These are phyloP conservation scores for Pseudotulostoma volvatum DNA, from an alignment of 495 filamentous ascomycete genomes.

Conservation along the genomic window DNA sequence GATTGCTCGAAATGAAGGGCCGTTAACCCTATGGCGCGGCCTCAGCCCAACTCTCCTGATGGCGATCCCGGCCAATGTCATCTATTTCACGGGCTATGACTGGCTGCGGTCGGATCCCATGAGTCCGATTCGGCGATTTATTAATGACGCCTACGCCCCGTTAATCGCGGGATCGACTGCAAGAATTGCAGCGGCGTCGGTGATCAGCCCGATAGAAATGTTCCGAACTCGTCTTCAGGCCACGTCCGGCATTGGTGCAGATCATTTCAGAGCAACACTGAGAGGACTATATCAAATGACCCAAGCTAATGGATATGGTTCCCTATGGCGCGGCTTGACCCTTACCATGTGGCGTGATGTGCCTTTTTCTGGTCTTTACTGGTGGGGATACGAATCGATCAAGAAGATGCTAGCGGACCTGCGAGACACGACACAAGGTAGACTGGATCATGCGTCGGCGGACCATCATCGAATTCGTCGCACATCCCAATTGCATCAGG, in stretches of 20 bases:
- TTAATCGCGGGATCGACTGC: conserved; percentile 66
- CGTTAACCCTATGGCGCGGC: conserved; percentile 79
- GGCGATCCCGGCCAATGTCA: conserved; percentile 90
- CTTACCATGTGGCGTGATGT: conserved; percentile 94
- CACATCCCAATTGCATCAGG: conserved; percentile 25
- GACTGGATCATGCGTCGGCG: background rate
- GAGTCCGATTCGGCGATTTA: conserved; percentile 46
- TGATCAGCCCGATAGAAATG: conserved; percentile 84
- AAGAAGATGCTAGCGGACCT: conserved; percentile 46
- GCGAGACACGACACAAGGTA: conserved; percentile 33
- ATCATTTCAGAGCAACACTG: conserved; percentile 58
- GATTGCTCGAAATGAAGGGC: conserved; percentile 89
- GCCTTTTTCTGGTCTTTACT: conserved; percentile 92
- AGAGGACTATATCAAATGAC: conserved; percentile 68
- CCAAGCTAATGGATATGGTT: conserved; percentile 49
- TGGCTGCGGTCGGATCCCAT: conserved; percentile 58
- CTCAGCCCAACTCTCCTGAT: conserved; percentile 84
- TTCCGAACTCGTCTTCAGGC: conserved; percentile 89
- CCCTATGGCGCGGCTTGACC: conserved; percentile 84
- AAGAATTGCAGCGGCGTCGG: conserved; percentile 61
- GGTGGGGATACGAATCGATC: conserved; percentile 88
- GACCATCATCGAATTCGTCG: conserved; percentile 11
- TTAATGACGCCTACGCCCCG: conserved; percentile 54
- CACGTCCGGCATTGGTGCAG: conserved; percentile 34
- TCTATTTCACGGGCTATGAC: conserved; percentile 98